A percentile compares a stretch with the other conserved stretches of the same genome.
Conservation (phyloP, 106 monocot species). For the Phalaenopsis equestris region DNA sequence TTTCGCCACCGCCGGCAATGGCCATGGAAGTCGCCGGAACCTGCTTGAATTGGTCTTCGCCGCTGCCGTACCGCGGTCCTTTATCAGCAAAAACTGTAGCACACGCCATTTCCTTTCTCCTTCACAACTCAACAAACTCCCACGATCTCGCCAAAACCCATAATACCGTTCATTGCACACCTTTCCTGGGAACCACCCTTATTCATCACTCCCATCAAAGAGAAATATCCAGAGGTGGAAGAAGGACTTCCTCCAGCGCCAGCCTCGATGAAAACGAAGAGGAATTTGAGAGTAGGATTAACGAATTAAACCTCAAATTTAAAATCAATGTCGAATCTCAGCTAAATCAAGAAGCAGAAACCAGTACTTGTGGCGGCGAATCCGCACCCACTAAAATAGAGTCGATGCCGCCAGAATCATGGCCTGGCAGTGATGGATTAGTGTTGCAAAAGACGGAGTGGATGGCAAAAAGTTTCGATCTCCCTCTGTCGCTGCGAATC, state of each 20-base stretch:
- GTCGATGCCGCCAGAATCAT: not conserved
- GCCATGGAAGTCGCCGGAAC: constrained; percentile 10
- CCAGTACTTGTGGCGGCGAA: not conserved
- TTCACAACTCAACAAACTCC: not conserved
- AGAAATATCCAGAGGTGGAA: not conserved
- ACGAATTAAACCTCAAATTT: constrained; percentile 19
- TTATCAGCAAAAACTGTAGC: not conserved
- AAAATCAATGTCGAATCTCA: not conserved
- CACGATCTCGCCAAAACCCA: not conserved
- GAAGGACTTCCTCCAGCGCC: constrained; percentile 10
- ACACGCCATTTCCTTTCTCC: not conserved
- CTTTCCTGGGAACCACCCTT: not conserved
- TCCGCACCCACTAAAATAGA: not conserved
- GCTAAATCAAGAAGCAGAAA: constrained; percentile 5
- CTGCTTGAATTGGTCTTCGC: constrained; percentile 7
- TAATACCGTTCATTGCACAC: not conserved
- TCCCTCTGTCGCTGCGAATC: constrained; percentile 50
- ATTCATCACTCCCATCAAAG: not conserved
- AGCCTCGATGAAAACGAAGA: constrained; percentile 28
- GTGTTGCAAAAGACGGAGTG: constrained; percentile 26
- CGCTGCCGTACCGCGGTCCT: no score
- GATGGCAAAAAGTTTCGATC: constrained; percentile 26
- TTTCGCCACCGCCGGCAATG: constrained; percentile 5
- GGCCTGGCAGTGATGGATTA: constrained; percentile 8
- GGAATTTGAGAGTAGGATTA: constrained; percentile 26